A percentile compares a stretch with the other conserved stretches of the same genome.
phyloP scores from a whole-genome alignment of 768 basidiomycete species.

The Hypsizygus marmoreus region DNA sequence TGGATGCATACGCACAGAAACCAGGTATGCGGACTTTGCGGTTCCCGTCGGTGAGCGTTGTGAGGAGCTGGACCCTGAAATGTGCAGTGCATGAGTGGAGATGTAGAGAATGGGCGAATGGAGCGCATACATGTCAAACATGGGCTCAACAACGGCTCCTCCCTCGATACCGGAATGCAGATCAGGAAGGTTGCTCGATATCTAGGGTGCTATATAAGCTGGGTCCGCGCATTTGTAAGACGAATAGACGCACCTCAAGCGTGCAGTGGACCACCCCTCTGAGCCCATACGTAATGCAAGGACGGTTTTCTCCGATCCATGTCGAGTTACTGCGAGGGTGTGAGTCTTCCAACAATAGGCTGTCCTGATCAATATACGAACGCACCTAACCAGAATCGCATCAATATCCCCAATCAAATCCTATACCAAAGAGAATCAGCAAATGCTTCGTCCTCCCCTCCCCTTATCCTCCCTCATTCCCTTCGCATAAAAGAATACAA shows the following conservation, averaged over 20 bases:
- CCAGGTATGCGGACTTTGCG: conserved; percentile 69
- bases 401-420: conserved; percentile 84
- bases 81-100: not conserved
- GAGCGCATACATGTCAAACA: conserved; percentile 80
- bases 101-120: not conserved
- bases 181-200: conserved; percentile 74
- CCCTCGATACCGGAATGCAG: conserved; percentile 95
- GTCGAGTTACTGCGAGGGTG: conserved; percentile 84
- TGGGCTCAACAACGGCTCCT: conserved; percentile 84
- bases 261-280: conserved; percentile 92
- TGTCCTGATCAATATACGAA: not conserved
- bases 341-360: no score
- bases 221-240: not conserved
- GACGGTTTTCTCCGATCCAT: conserved; percentile 91
- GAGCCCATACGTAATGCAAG: conserved; percentile 94
- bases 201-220: conserved; percentile 37
- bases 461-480: not conserved
- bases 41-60: conserved; percentile 61
- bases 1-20: conserved; percentile 66
- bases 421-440: conserved; percentile 36
- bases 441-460: not conserved
- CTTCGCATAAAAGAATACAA: not conserved
- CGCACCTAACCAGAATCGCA: conserved; percentile 83
- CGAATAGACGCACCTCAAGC: conserved; percentile 53
- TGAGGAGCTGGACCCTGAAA: conserved; percentile 74